A percentile compares a stretch with the other conserved stretches of the same genome.
These are phyloP conservation scores for Porcisia hertigi DNA, from an alignment of 208 protist species.

Conservation along the genomic window DNA sequence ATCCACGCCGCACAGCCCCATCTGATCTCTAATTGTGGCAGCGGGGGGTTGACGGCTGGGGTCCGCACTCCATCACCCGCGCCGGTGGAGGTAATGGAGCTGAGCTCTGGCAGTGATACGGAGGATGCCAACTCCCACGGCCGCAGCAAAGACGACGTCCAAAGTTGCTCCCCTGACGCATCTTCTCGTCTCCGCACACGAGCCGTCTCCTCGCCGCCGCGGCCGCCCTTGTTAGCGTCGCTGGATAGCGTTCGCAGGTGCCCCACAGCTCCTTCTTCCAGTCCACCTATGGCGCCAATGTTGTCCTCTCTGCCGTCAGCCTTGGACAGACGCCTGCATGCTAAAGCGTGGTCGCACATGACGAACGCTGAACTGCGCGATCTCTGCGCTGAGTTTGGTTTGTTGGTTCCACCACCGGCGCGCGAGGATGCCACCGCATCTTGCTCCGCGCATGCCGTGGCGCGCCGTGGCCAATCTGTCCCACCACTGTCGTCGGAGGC, in stretches of 20 bases:
- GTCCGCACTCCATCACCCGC: not conserved
- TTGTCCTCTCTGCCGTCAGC: not conserved
- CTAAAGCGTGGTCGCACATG: slow-evolving; percentile 22
- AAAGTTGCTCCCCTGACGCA: not conserved
- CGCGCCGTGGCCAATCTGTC: not conserved
- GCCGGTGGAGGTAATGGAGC: slow-evolving; percentile 22
- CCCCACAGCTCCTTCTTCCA: not conserved
- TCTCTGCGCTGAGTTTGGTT: slow-evolving; percentile 16
- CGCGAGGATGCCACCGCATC: not conserved
- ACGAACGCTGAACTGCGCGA: slow-evolving; percentile 25
- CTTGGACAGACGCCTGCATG: not conserved
- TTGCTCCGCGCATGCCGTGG: not conserved
- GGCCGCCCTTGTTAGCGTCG: not conserved
- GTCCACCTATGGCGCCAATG: not conserved
- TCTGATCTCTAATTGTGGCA: not conserved
- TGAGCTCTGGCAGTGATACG: not conserved
- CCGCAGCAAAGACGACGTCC: not conserved
- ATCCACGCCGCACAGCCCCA: not conserved
- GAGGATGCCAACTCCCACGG: slow-evolving; percentile 2
- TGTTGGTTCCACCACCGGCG: slow-evolving; percentile 6
- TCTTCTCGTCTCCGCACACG: not conserved
- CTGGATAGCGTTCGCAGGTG: not conserved
- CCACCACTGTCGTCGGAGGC: not conserved
- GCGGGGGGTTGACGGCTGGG: too few species aligned
- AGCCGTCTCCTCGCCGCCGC: not conserved